A percentile compares a stretch with the other conserved stretches of the same genome.
phyloP scores from a whole-genome alignment of 2,329 filamentous ascomycete genomes.

The Diaporthe capsici region DNA sequence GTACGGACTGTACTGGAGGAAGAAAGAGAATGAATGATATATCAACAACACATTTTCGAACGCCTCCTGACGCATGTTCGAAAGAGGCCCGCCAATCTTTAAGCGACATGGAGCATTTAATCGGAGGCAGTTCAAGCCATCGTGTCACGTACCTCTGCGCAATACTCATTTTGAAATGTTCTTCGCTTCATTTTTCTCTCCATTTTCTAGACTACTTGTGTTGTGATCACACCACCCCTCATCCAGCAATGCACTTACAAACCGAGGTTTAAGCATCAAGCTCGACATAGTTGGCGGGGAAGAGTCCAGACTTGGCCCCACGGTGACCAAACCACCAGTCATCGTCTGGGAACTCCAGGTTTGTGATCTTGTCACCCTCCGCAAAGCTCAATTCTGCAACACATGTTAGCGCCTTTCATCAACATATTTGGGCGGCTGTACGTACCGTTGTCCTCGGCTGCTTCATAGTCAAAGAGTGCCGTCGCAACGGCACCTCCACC shows the following conservation, averaged over 20 bases:
- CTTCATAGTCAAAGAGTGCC: slow-evolving; percentile 95
- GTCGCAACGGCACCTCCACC: slow-evolving; percentile 76
- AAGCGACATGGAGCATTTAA: background rate
- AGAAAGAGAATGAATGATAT: background rate
- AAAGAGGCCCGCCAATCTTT: background rate
- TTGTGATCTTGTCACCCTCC: slow-evolving; percentile 85
- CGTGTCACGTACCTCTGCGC: background rate
- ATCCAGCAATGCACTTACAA: background rate
- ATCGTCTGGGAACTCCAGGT: slow-evolving; percentile 95
- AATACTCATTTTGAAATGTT: background rate
- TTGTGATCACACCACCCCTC: background rate
- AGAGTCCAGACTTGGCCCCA: slow-evolving; percentile 84
- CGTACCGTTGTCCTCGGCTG: slow-evolving; percentile 91
- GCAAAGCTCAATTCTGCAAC: slow-evolving; percentile 81
- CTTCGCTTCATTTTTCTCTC: slow-evolving; percentile 4
- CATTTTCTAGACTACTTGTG: slow-evolving; percentile 17
- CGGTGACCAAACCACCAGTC: slow-evolving; percentile 98
- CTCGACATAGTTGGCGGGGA: slow-evolving; percentile 82
- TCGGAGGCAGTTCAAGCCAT: background rate
- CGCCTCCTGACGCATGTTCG: background rate
- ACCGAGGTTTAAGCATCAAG: slow-evolving; percentile 56
- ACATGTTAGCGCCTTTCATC: slow-evolving; percentile 52
- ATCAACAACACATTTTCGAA: background rate
- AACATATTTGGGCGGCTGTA: slow-evolving; percentile 21
- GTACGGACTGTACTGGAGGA: background rate